These are phyloP conservation scores for Lactifluus pinguis DNA, from an alignment of 768 basidiomycete species.

Conservation along the genomic window DNA sequence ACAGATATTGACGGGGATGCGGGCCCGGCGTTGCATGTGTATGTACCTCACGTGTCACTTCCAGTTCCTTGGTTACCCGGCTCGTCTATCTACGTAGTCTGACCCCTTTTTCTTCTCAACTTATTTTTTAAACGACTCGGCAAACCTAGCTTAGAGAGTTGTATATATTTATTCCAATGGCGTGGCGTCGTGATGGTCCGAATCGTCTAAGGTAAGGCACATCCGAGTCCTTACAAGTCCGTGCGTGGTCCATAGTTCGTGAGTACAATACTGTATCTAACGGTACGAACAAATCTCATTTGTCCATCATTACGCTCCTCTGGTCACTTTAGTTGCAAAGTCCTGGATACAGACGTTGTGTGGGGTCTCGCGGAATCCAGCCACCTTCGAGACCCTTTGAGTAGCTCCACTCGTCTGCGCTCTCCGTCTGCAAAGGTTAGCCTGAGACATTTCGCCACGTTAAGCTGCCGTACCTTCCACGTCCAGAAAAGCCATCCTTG, in stretches of 20 bases:
- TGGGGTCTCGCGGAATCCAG: constrained; percentile 68
- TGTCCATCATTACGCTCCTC: neutral
- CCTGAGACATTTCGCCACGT: neutral
- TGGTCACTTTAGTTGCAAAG: constrained; percentile 34
- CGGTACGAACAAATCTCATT: neutral
- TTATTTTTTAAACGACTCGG: neutral
- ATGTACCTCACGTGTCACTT: too few species aligned
- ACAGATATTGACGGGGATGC: too few species aligned
- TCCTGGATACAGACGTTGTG: constrained; percentile 54
- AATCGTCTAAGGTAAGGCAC: neutral
- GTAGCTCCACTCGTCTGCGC: constrained; percentile 71
- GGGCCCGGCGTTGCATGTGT: too few species aligned
- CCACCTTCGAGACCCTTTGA: constrained; percentile 63
- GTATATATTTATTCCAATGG: neutral
- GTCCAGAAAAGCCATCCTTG: constrained; percentile 73
- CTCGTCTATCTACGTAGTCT: neutral
- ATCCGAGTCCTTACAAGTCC: neutral
- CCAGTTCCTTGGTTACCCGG: neutral
- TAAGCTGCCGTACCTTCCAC: constrained; percentile 49
- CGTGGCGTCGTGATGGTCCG: neutral
- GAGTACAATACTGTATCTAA: neutral
- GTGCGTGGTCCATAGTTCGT: neutral
- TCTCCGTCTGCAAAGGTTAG: constrained; percentile 39
- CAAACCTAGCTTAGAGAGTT: neutral
- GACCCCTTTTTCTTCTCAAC: neutral